These are phyloP conservation scores for Patellifolia procumbens DNA, from an alignment of 179 eudicot species.

Conservation along the genomic window DNA sequence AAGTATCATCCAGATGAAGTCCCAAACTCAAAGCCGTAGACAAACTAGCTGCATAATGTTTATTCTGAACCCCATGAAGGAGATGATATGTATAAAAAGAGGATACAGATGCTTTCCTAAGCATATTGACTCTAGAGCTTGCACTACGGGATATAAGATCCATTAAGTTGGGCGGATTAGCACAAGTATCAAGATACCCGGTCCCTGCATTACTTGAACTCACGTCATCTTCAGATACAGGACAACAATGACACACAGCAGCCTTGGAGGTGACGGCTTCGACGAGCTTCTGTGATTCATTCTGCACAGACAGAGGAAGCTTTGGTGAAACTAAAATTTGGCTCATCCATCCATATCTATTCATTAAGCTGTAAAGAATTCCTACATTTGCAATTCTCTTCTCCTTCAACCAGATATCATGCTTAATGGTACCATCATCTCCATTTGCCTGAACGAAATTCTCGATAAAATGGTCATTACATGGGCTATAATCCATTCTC, in stretches of 20 bases:
- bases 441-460: slow-evolving; percentile 8
- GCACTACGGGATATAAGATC: slow-evolving; percentile 25
- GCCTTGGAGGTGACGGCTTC: slow-evolving; percentile 25
- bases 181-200: slow-evolving; percentile 22
- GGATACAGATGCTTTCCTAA: slow-evolving; percentile 18
- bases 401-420: slow-evolving; percentile 26
- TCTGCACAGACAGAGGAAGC: slow-evolving; percentile 26
- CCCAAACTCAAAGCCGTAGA: slow-evolving; percentile 29
- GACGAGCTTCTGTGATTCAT: slow-evolving; percentile 24
- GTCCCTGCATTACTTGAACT: slow-evolving; percentile 22
- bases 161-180: slow-evolving; percentile 21
- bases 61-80: slow-evolving; percentile 29
- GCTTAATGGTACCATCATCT: slow-evolving; percentile 19
- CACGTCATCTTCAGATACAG: slow-evolving; percentile 25
- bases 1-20: slow-evolving; percentile 32
- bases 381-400: slow-evolving; percentile 25
- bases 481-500: slow-evolving; percentile 38
- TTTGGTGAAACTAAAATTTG: slow-evolving; percentile 26
- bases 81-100: slow-evolving; percentile 35
- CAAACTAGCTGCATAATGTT: slow-evolving; percentile 24
- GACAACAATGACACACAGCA: slow-evolving; percentile 23
- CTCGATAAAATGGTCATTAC: slow-evolving; percentile 27
- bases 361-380: slow-evolving; percentile 30
- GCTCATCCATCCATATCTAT: slow-evolving; percentile 52
- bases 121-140: slow-evolving; percentile 11